Base-by-base conservation (phyloP, 2,329 filamentous ascomycete species). In the Hymenoscyphus repandus region DNA sequence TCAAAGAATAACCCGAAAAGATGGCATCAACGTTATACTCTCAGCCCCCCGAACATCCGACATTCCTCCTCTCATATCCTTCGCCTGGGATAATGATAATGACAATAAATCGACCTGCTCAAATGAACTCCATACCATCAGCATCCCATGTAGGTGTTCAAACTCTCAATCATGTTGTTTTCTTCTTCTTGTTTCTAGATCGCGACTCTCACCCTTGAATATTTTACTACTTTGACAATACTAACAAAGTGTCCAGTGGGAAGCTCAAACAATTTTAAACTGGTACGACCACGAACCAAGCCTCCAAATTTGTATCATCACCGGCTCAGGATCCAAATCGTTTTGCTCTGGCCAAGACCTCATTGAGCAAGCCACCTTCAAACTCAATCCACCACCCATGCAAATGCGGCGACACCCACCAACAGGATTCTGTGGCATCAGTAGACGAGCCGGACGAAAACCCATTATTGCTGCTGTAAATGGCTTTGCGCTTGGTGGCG, bases 391-490 rank as follows among this genome's bases (percentile, higher is more conserved):
- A 3, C 49, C 53, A 15, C 49, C 54, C 22, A 30, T 40, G 22
- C 48, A 69, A 0, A 62, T 70, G 1, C 70, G 9, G 6, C 49
- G 53, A 13, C 62, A 66, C 51, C 62, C 63, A 7, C 45, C 61
- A 1, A 48, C 47, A 2, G 85, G 85, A 1, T 86, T 88, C 53
- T 83, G 79, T 36, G 85, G 80, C 0, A 70, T 90, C 31, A 83
- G 80, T 53, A 83, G 86, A 58, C 75, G 86, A 27, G 65, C 69
- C 11, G 86, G 86, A 42, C 82, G 79, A 67, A 92, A 92, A 63
- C 88, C 88, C 5, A 74, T 92, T 53, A 77, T 92, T 37, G 85
- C 83, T 0, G 88, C 87, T 1, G 84, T 91, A n/a, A 88, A 90
- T 64, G 88, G 88, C 2, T 73, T 85, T 34, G 87, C 85, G 40